Conservation (phyloP, 441 rosid species). For the Pelargonium cotyledonis region DNA sequence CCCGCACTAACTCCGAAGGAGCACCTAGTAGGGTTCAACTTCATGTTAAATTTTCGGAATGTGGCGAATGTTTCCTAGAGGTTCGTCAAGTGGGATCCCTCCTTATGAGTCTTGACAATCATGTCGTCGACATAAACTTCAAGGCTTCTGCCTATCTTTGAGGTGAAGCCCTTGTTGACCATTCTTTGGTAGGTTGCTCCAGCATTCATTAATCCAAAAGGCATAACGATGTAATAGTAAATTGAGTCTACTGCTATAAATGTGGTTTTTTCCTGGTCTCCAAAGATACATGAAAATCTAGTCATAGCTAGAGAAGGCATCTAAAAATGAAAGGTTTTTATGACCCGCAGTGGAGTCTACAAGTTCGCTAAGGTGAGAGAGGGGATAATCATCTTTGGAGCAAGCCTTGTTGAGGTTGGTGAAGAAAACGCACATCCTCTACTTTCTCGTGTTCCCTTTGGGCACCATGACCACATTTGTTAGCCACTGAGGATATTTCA, state of each 20-base stretch:
- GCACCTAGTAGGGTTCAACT: neutral
- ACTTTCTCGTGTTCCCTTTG: too few relatives aligned
- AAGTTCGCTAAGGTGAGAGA: too few relatives aligned
- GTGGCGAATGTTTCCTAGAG: neutral
- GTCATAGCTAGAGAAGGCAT: too few relatives aligned
- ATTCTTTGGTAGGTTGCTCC: neutral
- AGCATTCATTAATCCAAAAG: neutral
- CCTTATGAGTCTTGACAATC: neutral
- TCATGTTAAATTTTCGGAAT: neutral
- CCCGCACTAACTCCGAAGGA: neutral
- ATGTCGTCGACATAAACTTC: neutral
- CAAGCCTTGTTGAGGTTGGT: too few relatives aligned
- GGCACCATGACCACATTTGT: too few relatives aligned
- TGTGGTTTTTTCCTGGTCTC: too few relatives aligned
- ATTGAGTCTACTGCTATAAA: neutral
- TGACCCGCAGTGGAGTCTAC: too few relatives aligned
- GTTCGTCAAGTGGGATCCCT: neutral
- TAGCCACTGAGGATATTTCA: too few relatives aligned
- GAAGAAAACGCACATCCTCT: too few relatives aligned
- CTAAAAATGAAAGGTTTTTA: too few relatives aligned
- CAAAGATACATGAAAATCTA: too few relatives aligned
- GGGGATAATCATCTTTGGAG: too few relatives aligned
- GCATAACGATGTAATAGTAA: neutral
- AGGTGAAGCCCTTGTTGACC: neutral
- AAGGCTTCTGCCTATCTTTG: neutral